phyloP scores from a whole-genome alignment of 148 eudicot genomes.

The Rhododendron williamsianum region DNA sequence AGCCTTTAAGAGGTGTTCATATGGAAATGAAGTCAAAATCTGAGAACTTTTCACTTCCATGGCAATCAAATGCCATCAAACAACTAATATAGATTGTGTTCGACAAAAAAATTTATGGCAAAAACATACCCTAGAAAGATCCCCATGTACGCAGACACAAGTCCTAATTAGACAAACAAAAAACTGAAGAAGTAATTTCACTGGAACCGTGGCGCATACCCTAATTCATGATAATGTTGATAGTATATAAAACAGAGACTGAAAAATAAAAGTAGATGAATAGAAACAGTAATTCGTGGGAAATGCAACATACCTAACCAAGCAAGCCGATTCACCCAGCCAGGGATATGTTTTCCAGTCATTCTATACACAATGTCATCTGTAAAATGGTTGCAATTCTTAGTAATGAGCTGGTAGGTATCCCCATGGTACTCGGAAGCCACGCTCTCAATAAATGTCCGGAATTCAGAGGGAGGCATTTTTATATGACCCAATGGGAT shows the following conservation, averaged over 20 bases:
- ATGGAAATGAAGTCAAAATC: neutral
- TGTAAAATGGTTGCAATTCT: slow-evolving; percentile 86
- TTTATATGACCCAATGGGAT: slow-evolving; percentile 48
- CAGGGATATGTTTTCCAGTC: slow-evolving; percentile 68
- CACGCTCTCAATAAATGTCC: slow-evolving; percentile 50
- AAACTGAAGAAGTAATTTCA: neutral
- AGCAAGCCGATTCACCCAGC: slow-evolving; percentile 90
- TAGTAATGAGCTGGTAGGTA: slow-evolving; percentile 75
- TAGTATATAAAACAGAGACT: neutral
- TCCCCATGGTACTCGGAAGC: slow-evolving; percentile 86
- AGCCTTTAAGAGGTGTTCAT: neutral
- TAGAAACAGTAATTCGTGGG: neutral
- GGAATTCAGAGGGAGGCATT: slow-evolving; percentile 62
- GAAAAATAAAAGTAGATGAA: neutral
- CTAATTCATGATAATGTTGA: neutral
- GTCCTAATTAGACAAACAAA: neutral
- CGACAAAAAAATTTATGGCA: neutral
- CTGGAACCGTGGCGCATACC: neutral
- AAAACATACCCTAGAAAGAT: neutral
- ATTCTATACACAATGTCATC: slow-evolving; percentile 58
- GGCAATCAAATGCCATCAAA: neutral
- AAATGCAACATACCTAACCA: slow-evolving; percentile 42
- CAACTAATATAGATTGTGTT: neutral
- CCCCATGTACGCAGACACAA: neutral
- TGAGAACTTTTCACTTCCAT: neutral